Conservation (phyloP, 441 rosid species). For the Metrosideros polymorpha region DNA sequence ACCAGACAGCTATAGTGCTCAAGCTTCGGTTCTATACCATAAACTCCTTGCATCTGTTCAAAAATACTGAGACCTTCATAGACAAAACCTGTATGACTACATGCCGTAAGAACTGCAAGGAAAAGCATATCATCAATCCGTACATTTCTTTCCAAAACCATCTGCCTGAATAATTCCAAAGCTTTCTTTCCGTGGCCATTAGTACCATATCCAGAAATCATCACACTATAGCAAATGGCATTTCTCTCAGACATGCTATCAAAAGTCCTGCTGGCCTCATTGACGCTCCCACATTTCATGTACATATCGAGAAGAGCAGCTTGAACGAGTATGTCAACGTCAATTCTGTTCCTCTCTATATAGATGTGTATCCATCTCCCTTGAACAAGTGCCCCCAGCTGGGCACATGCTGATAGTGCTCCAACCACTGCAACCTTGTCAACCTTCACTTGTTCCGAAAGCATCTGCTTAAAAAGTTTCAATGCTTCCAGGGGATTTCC, state of each 20-base stretch:
- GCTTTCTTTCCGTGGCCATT: conserved; percentile 23
- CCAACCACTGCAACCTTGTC: conserved; percentile 14
- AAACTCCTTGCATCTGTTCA: conserved; percentile 6
- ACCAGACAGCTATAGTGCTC: conserved; percentile 26
- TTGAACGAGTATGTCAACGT: conserved; percentile 11
- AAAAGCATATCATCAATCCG: conserved; percentile 15
- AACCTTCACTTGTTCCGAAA: conserved; percentile 1
- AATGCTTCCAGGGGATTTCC: conserved; percentile 20
- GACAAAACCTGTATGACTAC: conserved; percentile 21
- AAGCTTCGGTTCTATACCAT: conserved; percentile 11
- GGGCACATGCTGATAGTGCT: conserved; percentile 22
- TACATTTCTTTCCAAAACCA: conserved; percentile 13
- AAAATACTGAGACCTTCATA: conserved; percentile 16
- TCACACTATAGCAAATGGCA: conserved; percentile 16
- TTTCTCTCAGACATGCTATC: conserved; percentile 10
- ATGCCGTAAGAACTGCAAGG: conserved; percentile 22
- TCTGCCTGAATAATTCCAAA: conserved; percentile 11
- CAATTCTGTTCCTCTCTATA: conserved; percentile 6
- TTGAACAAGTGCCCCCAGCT: conserved; percentile 18
- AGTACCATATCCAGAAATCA: conserved; percentile 24
- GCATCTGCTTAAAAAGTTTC: conserved; percentile 17
- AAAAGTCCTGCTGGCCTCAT: conserved; percentile 12
- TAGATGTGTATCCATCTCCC: conserved; percentile 26
- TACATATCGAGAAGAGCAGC: conserved; percentile 24
- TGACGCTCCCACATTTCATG: conserved; percentile 21